Evolutionary conservation across 345 rosid species (phyloP).

Genomic region (thale cress (Arabidopsis thaliana)): DNA sequence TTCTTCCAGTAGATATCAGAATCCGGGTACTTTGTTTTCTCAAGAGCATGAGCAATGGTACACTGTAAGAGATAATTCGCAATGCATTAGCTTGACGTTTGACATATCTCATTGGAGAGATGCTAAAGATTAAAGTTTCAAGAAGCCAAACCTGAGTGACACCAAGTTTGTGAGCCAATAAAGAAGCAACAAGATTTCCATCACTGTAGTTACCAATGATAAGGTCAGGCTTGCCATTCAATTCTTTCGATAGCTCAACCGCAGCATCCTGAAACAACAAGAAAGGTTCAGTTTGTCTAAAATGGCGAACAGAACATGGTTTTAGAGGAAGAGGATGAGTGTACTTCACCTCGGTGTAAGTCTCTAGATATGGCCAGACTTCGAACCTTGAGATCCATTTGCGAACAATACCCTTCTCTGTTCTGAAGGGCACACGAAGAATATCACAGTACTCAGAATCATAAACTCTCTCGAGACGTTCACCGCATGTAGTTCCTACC

Average conservation of each 20-base stretch:
- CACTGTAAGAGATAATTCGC: slow-evolving; percentile 55
- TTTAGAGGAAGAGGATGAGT: background rate
- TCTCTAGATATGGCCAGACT: slow-evolving; percentile 97
- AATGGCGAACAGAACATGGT: background rate
- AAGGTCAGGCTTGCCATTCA: slow-evolving; percentile 92
- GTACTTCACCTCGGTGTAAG: slow-evolving; percentile 73
- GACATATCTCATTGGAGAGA: background rate
- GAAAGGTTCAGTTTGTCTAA: background rate
- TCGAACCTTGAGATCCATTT: slow-evolving; percentile 94
- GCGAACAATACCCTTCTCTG: slow-evolving; percentile 80
- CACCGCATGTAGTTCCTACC: slow-evolving; percentile 88
- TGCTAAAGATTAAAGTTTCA: background rate
- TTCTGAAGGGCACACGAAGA: slow-evolving; percentile 85
- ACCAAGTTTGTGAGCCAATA: slow-evolving; percentile 85
- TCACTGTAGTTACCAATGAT: slow-evolving; percentile 96
- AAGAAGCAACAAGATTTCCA: slow-evolving; percentile 90
- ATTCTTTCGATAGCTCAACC: slow-evolving; percentile 70
- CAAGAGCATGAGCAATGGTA: slow-evolving; percentile 95
- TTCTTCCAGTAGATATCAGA: slow-evolving; percentile 96
- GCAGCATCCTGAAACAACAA: slow-evolving; percentile 73
- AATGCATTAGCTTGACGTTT: slow-evolving; percentile 5
- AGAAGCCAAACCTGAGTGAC: slow-evolving; percentile 77
- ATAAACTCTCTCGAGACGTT: slow-evolving; percentile 83
- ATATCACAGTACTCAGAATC: slow-evolving; percentile 81
- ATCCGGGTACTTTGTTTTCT: slow-evolving; percentile 94